These are phyloP conservation scores for Durotheca rogersii DNA, from an alignment of 495 filamentous ascomycete species.

Conservation along the genomic window DNA sequence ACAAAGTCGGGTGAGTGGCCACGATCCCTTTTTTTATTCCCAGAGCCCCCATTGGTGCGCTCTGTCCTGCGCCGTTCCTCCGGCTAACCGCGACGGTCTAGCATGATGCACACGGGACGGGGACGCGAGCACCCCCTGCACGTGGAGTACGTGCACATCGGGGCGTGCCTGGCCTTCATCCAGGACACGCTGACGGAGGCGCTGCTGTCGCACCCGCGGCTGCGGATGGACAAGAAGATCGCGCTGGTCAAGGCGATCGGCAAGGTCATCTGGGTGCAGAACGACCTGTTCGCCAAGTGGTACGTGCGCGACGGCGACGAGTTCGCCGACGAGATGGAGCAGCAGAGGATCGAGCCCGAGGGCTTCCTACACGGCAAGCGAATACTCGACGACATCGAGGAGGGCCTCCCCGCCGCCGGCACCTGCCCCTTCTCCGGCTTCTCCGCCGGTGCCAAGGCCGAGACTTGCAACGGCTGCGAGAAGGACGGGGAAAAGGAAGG, in stretches of 20 bases:
- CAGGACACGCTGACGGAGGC: constrained; percentile 74
- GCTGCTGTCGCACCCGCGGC: constrained; percentile 65
- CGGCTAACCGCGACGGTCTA: no score
- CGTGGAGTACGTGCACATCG: constrained; percentile 76
- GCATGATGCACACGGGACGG: constrained; percentile 69
- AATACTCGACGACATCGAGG: constrained; percentile 40
- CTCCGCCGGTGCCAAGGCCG: constrained; percentile 14
- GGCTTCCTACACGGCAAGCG: constrained; percentile 56
- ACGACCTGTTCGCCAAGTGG: constrained; percentile 77
- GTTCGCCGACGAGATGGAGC: constrained; percentile 60
- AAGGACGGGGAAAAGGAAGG: constrained; percentile 18
- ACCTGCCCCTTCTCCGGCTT: constrained; percentile 33
- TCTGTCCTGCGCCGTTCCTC: no score
- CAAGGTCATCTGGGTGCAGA: constrained; percentile 70
- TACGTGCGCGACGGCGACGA: constrained; percentile 72
- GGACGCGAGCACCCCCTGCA: constrained; percentile 65
- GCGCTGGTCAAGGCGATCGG: constrained; percentile 64
- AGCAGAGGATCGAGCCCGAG: constrained; percentile 58
- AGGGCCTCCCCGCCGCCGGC: constrained; percentile 17
- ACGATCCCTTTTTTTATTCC: no score
- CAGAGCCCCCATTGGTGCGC: no score
- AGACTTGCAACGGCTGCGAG: constrained; percentile 19
- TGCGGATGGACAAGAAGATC: constrained; percentile 63
- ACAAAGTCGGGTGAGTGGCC: constrained; percentile 64
- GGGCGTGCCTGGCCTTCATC: constrained; percentile 65